phyloP scores from a whole-genome alignment of 768 basidiomycete genomes.

The Daedaleopsis sinensis region DNA sequence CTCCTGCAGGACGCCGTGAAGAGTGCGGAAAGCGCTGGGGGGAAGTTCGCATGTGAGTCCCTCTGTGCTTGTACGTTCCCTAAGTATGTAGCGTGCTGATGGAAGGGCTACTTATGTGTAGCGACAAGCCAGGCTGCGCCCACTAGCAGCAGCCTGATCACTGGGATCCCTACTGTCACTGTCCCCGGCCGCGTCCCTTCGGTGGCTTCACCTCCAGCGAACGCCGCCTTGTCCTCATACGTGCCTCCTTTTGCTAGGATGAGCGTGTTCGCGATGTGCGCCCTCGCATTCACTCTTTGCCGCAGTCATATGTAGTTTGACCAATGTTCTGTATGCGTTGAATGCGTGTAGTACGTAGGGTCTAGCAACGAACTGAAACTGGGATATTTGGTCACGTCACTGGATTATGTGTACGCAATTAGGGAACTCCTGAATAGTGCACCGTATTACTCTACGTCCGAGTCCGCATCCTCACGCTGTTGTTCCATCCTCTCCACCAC shows the following conservation, averaged over 20 bases:
- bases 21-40: slow-evolving; percentile 32
- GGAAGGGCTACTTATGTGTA: background rate
- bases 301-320: no score
- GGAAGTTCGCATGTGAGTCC: slow-evolving; percentile 15
- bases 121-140: background rate
- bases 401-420: background rate
- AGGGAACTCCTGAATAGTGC: no score
- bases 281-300: background rate
- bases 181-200: background rate
- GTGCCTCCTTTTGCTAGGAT: background rate
- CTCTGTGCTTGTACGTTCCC: background rate
- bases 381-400: background rate
- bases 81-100: background rate
- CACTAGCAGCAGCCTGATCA: background rate
- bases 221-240: background rate
- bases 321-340: no score
- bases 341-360: no score
- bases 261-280: background rate
- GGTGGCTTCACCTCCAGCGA: background rate
- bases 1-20: slow-evolving; percentile 39
- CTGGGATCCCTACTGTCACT: background rate
- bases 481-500: background rate
- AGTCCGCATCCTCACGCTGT: background rate
- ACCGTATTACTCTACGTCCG: slow-evolving; percentile 27
- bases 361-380: no score